These are phyloP conservation scores for Yamadazyma ubonensis DNA, from an alignment of 805 yeast species.

Conservation along the genomic window DNA sequence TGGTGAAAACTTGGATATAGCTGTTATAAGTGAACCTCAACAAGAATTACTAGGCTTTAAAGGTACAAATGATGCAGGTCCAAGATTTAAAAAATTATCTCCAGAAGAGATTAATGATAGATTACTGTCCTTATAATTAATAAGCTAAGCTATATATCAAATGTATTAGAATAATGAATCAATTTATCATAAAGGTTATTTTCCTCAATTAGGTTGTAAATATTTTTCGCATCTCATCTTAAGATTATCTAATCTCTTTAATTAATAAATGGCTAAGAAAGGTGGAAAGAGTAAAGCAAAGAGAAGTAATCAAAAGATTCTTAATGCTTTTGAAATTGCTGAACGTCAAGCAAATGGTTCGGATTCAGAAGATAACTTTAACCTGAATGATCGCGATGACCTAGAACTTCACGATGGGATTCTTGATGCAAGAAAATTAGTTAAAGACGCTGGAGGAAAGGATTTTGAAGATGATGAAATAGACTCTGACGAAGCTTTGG, in stretches of 20 bases:
- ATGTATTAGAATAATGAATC: constrained; percentile 54
- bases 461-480: constrained; percentile 62
- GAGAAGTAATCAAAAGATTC: constrained; percentile 36
- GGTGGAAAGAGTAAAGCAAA: constrained; percentile 23
- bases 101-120: constrained; percentile 95
- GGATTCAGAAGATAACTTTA: constrained; percentile 11
- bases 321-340: constrained; percentile 47
- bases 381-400: constrained; percentile 23
- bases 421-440: constrained; percentile 39
- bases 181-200: constrained; percentile 32
- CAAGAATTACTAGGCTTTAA: constrained; percentile 79
- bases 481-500: constrained; percentile 86
- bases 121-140: constrained; percentile 73
- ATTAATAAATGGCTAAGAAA: constrained; percentile 19
- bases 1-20: constrained; percentile 93
- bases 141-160: neutral
- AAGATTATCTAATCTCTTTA: neutral
- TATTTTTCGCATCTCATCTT: constrained; percentile 13
- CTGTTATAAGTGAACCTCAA: constrained; percentile 80
- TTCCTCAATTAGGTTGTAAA: neutral
- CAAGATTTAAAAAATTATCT: constrained; percentile 80
- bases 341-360: constrained; percentile 32
- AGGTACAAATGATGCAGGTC: constrained; percentile 84
- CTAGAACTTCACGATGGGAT: constrained; percentile 35
- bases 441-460: constrained; percentile 23